Conservation (phyloP, 1,139 yeast species). For the Kurtzmaniella quercitrusa region DNA sequence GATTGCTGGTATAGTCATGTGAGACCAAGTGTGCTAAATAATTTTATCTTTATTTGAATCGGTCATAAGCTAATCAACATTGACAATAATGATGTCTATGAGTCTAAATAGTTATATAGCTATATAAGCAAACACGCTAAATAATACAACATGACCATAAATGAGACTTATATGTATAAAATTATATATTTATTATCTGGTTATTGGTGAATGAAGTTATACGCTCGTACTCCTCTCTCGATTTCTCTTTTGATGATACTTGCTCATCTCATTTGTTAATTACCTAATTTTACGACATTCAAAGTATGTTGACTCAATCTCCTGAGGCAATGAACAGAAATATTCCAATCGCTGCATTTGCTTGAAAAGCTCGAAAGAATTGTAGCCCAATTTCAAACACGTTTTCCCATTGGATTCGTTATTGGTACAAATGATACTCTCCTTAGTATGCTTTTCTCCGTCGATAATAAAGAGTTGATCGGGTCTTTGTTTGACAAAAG, state of each 20-base stretch:
- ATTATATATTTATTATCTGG: neutral
- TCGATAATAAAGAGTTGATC: conserved; percentile 38
- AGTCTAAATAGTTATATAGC: neutral
- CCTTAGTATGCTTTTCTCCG: conserved; percentile 36
- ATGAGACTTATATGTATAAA: neutral
- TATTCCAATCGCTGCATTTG: conserved; percentile 44
- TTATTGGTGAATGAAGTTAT: no score
- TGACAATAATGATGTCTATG: no score
- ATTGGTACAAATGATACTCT: conserved; percentile 43
- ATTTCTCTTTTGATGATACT: no score
- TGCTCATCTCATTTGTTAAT: conserved; percentile 1
- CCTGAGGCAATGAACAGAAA: conserved; percentile 45
- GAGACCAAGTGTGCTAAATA: neutral
- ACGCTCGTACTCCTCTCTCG: no score
- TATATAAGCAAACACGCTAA: neutral
- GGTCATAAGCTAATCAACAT: neutral
- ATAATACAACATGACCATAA: neutral
- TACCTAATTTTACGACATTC: conserved; percentile 41
- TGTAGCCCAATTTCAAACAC: conserved; percentile 37
- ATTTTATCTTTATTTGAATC: neutral
- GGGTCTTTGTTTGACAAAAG: conserved; percentile 23
- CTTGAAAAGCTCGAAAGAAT: conserved; percentile 38
- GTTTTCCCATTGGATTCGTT: conserved; percentile 41
- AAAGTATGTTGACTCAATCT: conserved; percentile 43
- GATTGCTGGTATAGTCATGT: conserved; percentile 12